These are phyloP conservation scores for Silene coronaria DNA, from an alignment of 179 eudicot species.

Conservation along the genomic window DNA sequence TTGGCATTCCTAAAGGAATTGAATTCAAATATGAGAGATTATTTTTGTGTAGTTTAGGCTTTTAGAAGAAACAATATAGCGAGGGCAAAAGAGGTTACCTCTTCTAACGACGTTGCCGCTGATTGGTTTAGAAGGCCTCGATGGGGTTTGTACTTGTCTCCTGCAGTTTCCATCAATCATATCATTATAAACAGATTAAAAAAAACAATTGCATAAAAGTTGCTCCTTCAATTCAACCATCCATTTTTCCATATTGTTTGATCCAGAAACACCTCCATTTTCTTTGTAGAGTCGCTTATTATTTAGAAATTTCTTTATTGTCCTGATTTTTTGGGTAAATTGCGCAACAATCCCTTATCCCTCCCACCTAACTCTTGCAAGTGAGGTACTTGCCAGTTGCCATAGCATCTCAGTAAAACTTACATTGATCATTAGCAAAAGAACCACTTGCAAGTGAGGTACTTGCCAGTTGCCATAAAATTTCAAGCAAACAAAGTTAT, in stretches of 20 bases:
- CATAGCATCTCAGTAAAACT: not conserved
- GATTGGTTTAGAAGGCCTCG: conserved; percentile 26
- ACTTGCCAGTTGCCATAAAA: not conserved
- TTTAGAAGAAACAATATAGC: not conserved
- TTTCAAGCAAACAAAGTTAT: not conserved
- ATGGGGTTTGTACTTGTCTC: conserved; percentile 33
- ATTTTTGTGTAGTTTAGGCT: not conserved
- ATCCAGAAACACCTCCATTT: not conserved
- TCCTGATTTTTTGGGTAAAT: not conserved
- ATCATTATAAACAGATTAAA: not conserved
- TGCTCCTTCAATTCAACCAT: not conserved
- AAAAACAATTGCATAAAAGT: not conserved
- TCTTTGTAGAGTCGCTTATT: not conserved
- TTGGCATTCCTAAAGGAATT: conserved; percentile 27
- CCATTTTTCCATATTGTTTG: not conserved
- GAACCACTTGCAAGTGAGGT: not conserved
- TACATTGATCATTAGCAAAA: no score
- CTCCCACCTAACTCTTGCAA: not conserved
- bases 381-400: not conserved
- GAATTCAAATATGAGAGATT: conserved; percentile 26
- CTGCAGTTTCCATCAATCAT: conserved; percentile 24
- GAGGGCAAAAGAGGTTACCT: conserved; percentile 21
- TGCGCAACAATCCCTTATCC: not conserved
- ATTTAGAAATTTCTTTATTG: not conserved
- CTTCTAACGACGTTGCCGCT: conserved; percentile 30